Conservation (phyloP, 306 rosid species). For the Dryas alaskensis region DNA sequence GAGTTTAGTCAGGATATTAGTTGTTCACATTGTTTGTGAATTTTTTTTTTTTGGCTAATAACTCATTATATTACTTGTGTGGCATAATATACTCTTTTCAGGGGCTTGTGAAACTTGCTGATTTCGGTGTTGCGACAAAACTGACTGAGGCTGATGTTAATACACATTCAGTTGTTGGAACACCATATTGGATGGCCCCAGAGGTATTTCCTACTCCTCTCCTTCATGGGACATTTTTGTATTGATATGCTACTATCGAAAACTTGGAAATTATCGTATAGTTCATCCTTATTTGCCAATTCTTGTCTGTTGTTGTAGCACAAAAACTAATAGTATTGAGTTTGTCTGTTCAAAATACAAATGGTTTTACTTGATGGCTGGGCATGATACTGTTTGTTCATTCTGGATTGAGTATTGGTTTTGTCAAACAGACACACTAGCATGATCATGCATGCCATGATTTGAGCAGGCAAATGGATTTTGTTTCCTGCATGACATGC, state of each 20-base stretch:
- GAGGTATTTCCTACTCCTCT: slow-evolving; percentile 53
- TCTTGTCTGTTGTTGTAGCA: too few relatives aligned
- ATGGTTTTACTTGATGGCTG: too few relatives aligned
- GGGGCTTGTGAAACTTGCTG: slow-evolving; percentile 99
- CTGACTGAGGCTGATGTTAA: slow-evolving; percentile 97
- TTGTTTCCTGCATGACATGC: not conserved
- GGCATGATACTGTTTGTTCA: too few relatives aligned
- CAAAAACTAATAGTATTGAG: too few relatives aligned
- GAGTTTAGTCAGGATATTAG: not conserved
- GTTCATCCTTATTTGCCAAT: too few relatives aligned
- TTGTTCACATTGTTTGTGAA: not conserved
- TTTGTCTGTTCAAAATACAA: too few relatives aligned
- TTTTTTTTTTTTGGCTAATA: not conserved
- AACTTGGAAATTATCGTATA: too few relatives aligned
- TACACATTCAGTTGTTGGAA: slow-evolving; percentile 99
- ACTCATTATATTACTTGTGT: not conserved
- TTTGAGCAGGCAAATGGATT: not conserved
- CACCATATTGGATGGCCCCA: slow-evolving; percentile 99
- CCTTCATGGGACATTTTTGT: too few relatives aligned
- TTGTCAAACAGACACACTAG: not conserved
- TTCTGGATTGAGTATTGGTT: too few relatives aligned
- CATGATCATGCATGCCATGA: not conserved
- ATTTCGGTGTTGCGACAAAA: slow-evolving; percentile 98
- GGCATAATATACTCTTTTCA: slow-evolving; percentile 31
- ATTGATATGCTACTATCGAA: too few relatives aligned